phyloP scores from a whole-genome alignment of 352 stramenopile species.

The Salisapilia sapeloensis region DNA sequence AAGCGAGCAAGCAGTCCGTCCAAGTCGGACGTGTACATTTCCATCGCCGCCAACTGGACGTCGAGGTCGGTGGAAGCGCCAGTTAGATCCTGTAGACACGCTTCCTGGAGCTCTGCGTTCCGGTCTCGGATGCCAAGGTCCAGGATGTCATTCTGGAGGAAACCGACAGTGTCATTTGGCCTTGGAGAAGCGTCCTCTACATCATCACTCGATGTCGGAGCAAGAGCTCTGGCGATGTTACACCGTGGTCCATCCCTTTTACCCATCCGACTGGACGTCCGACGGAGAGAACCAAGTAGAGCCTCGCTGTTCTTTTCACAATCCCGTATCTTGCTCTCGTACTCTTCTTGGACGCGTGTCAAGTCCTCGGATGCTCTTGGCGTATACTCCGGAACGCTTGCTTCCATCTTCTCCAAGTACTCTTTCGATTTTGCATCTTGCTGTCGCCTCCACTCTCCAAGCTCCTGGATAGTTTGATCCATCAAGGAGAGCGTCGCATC shows the following conservation, averaged over 20 bases:
- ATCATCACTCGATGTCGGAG: conserved; percentile 1
- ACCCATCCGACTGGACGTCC: conserved; percentile 1
- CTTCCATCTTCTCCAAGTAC: conserved; percentile 11
- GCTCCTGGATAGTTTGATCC: conserved; percentile 16
- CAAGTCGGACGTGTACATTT: conserved; percentile 24
- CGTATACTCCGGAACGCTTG: no score
- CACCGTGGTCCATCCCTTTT: no score
- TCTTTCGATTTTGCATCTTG: conserved; percentile 11
- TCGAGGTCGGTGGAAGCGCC: conserved; percentile 14
- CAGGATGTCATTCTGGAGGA: conserved; percentile 25
- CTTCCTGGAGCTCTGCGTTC: conserved; percentile 9
- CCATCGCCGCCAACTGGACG: neutral
- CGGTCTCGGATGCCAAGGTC: conserved; percentile 31
- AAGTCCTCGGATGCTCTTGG: neutral
- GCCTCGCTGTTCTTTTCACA: conserved; percentile 1
- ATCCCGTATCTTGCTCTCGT: conserved; percentile 4
- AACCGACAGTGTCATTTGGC: conserved; percentile 5
- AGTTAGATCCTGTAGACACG: conserved; percentile 17
- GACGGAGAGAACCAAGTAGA: neutral
- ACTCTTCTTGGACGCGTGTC: neutral
- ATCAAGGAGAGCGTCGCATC: conserved; percentile 9
- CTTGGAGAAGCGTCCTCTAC: no score
- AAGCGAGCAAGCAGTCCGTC: conserved; percentile 37
- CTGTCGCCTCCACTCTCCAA: conserved; percentile 17
- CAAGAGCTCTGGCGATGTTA: no score